Evolutionary conservation across 257 asterid species (phyloP).

Genomic region (Mentha longifolia): DNA sequence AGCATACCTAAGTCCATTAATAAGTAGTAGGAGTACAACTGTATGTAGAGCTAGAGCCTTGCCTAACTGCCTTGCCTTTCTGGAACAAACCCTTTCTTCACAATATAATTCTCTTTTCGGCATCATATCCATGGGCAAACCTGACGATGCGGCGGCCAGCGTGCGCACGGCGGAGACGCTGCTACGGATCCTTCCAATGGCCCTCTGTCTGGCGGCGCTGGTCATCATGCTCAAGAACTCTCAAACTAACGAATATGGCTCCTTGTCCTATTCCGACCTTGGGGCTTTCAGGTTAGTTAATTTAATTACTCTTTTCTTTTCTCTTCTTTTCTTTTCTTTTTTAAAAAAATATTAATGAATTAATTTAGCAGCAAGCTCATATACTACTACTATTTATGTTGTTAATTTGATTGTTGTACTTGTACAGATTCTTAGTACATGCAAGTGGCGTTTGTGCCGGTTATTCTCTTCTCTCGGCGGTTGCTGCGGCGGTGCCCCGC

Average conservation of each 20-base stretch:
- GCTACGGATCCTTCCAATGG: conserved; percentile 72
- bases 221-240: conserved; percentile 85
- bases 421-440: conserved; percentile 71
- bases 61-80: not conserved
- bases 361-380: too few relatives aligned
- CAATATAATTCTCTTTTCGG: not conserved
- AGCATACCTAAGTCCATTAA: too few relatives aligned
- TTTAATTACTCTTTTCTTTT: too few relatives aligned
- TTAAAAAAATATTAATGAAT: too few relatives aligned
- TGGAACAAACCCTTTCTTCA: not conserved
- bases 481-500: conserved; percentile 70
- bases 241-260: conserved; percentile 70
- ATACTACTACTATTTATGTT: too few relatives aligned
- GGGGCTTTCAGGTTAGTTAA: conserved; percentile 77
- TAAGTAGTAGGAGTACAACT: too few relatives aligned
- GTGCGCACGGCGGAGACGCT: conserved; percentile 84
- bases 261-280: conserved; percentile 72
- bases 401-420: too few relatives aligned
- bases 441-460: conserved; percentile 97
- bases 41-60: too few relatives aligned
- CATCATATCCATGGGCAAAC: conserved; percentile 36
- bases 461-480: conserved; percentile 83
- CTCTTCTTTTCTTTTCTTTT: too few relatives aligned
- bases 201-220: conserved; percentile 72
- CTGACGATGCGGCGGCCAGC: conserved; percentile 33